Evolutionary conservation across 2,329 filamentous ascomycete species (phyloP).

Genomic region (Podosphaera fusca): DNA sequence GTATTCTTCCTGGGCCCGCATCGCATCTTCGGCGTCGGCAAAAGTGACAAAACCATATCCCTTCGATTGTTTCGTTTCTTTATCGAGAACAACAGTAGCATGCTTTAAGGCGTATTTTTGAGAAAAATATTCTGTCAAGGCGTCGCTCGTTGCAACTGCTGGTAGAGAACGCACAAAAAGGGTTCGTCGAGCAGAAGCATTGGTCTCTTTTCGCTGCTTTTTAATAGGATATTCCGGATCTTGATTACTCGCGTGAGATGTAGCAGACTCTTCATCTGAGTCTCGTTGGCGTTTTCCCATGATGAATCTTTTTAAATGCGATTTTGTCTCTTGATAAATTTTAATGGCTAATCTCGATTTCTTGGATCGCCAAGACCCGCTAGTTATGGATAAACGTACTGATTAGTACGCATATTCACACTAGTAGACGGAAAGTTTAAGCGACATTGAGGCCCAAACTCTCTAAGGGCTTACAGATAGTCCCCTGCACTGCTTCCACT

Average conservation of each 20-base stretch:
- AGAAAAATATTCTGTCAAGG: conserved; percentile 73
- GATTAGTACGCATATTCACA: too few species aligned
- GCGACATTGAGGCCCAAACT: too few species aligned
- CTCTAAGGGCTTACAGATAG: too few species aligned
- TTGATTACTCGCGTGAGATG: conserved; percentile 4
- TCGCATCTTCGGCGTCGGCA: conserved; percentile 75
- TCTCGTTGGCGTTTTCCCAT: conserved; percentile 13
- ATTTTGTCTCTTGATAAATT: too few species aligned
- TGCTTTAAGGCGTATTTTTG: conserved; percentile 89
- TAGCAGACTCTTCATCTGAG: conserved; percentile 5
- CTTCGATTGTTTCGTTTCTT: conserved; percentile 63
- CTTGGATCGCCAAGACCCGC: too few species aligned
- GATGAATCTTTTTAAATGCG: background rate
- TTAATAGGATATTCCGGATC: conserved; percentile 21
- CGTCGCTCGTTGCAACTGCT: conserved; percentile 53
- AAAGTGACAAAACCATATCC: conserved; percentile 96
- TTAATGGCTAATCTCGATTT: too few species aligned
- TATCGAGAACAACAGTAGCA: conserved; percentile 75
- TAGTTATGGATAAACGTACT: too few species aligned
- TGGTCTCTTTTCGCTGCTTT: conserved; percentile 34
- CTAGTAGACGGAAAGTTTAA: too few species aligned
- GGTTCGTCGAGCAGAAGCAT: conserved; percentile 28
- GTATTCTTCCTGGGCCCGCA: conserved; percentile 57
- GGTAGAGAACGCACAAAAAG: conserved; percentile 84
- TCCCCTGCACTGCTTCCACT: too few species aligned